Conservation (phyloP, 148 eudicot species). For the Gaultheria prostrata region DNA sequence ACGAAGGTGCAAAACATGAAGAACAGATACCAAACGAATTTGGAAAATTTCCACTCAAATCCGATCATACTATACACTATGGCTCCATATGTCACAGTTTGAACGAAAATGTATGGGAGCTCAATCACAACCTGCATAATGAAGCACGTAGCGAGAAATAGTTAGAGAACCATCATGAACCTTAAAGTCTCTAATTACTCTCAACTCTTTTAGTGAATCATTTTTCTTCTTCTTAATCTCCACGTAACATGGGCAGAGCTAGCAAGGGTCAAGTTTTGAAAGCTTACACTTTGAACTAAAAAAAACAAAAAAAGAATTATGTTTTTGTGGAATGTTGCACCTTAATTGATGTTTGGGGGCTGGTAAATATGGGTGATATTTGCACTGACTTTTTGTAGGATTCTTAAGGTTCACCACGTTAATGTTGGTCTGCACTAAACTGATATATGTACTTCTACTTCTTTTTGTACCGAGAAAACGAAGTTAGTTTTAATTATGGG, state of each 20-base stretch:
- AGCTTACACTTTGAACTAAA: not conserved
- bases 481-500: not conserved
- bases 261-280: not conserved
- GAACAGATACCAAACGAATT: slow-evolving; percentile 57
- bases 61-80: slow-evolving; percentile 63
- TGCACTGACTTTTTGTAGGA: not conserved
- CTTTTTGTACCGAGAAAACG: too few species aligned
- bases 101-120: slow-evolving; percentile 54
- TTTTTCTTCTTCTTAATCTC: not conserved
- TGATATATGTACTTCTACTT: not conserved
- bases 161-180: not conserved
- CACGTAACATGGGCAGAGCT: too few species aligned
- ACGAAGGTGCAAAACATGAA: slow-evolving; percentile 68
- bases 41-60: slow-evolving; percentile 51
- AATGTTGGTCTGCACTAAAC: not conserved
- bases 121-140: slow-evolving; percentile 53
- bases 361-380: not conserved
- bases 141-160: not conserved
- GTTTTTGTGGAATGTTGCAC: not conserved
- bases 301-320: not conserved
- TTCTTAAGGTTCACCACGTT: not conserved
- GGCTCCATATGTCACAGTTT: slow-evolving; percentile 45
- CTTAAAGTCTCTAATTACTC: not conserved
- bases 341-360: not conserved
- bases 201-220: not conserved